Percentiles rank a stretch among this genome's conserved stretches.
Conservation (phyloP, 164 flowering plant species). For the Vitis labrusca region DNA sequence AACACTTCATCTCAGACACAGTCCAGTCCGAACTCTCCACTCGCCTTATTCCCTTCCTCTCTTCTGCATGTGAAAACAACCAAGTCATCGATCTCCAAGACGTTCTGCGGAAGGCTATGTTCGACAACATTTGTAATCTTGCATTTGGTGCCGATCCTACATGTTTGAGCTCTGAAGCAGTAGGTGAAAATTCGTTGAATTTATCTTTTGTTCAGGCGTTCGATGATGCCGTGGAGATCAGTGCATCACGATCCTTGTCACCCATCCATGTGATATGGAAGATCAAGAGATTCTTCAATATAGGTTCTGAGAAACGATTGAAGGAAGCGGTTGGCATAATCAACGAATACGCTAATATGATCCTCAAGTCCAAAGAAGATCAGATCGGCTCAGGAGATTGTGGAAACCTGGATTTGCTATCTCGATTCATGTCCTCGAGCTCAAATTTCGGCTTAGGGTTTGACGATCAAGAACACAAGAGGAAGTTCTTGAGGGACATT, state of each 20-base stretch:
- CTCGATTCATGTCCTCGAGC: slow-evolving; percentile 32
- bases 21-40: slow-evolving; percentile 23
- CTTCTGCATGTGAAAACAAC: slow-evolving; percentile 7
- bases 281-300: slow-evolving; percentile 25
- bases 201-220: slow-evolving; percentile 32
- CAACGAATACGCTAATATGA: slow-evolving; percentile 23
- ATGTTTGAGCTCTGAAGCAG: neutral
- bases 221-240: slow-evolving; percentile 31
- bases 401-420: slow-evolving; percentile 28
- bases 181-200: neutral
- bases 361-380: slow-evolving; percentile 25
- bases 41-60: slow-evolving; percentile 38
- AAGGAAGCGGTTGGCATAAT: slow-evolving; percentile 19
- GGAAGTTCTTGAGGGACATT: slow-evolving; percentile 41
- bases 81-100: slow-evolving; percentile 36
- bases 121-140: slow-evolving; percentile 46
- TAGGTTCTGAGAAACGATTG: slow-evolving; percentile 41
- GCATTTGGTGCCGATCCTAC: slow-evolving; percentile 48
- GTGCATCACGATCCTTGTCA: slow-evolving; percentile 21
- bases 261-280: slow-evolving; percentile 42
- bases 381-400: neutral
- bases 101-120: slow-evolving; percentile 25
- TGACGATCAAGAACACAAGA: slow-evolving; percentile 15
- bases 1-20: slow-evolving; percentile 29
- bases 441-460: slow-evolving; percentile 7